phyloP scores from a whole-genome alignment of 768 basidiomycete genomes.

The Tylopilus cervinicoccineus region DNA sequence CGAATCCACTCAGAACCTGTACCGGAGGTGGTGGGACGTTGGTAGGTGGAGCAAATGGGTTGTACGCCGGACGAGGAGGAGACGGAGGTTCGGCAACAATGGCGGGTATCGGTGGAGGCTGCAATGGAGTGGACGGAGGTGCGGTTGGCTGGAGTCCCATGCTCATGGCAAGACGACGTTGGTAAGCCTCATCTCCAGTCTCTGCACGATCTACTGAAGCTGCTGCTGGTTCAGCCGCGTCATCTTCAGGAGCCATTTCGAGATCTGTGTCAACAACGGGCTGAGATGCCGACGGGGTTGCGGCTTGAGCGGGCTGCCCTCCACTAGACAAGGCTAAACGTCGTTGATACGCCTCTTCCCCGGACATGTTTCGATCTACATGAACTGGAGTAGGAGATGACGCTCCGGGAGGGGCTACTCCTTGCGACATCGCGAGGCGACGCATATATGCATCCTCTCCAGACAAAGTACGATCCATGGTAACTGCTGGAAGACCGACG shows the following conservation, averaged over 20 bases:
- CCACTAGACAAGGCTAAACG: slow-evolving; percentile 64
- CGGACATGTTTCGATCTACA: slow-evolving; percentile 49
- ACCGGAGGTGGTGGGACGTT: slow-evolving; percentile 59
- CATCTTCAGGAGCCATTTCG: slow-evolving; percentile 4
- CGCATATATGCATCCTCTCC: slow-evolving; percentile 83
- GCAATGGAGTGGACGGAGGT: slow-evolving; percentile 26
- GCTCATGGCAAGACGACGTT: slow-evolving; percentile 58
- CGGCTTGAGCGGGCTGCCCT: slow-evolving; percentile 14
- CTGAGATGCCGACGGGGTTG: slow-evolving; percentile 24
- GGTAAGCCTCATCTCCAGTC: slow-evolving; percentile 67
- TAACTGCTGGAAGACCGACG: slow-evolving; percentile 28
- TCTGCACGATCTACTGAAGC: slow-evolving; percentile 26
- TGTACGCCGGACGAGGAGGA: slow-evolving; percentile 57
- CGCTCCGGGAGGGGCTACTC: slow-evolving; percentile 15
- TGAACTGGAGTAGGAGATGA: slow-evolving; percentile 33
- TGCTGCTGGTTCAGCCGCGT: slow-evolving; percentile 1
- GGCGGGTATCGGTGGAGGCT: slow-evolving; percentile 22
- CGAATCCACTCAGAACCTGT: slow-evolving; percentile 40
- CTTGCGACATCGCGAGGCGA: slow-evolving; percentile 65
- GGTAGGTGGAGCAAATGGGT: slow-evolving; percentile 64
- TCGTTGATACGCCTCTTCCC: slow-evolving; percentile 78
- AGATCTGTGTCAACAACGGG: slow-evolving; percentile 17
- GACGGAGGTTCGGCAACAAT: slow-evolving; percentile 31
- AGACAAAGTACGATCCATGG: slow-evolving; percentile 47
- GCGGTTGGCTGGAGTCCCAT: slow-evolving; percentile 32